Evolutionary conservation across 73 alveolate genomes (phyloP), one percentile per base, ranked within the genome.

Genomic region (Tetrahymena thermophila): DNA sequence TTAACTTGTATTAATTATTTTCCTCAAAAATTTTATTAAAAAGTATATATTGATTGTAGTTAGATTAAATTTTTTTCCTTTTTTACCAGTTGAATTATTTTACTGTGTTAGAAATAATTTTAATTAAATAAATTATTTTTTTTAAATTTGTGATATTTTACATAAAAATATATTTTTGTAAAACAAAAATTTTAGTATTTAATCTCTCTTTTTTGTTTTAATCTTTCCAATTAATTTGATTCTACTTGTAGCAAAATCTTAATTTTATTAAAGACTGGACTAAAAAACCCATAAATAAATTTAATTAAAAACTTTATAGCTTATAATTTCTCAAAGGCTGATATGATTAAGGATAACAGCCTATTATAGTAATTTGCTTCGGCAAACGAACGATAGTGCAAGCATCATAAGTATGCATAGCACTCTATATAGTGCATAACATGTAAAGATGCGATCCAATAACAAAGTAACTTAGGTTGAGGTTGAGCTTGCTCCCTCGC

Each of bases 401-500:
- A 28, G 89, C 89, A 71, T 71, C 37, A 71, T 7, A 71, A 71
- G 89, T 9, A 71, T 71, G 13, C 89, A 71, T 28, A 71, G 37
- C 89, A 71, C 89, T 71, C 89, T 71, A 17, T n/a, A 71, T 71
- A 71, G 89, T 71, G 89, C 37, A n/a, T 71, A 71, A 71, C 37
- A 28, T 71, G 89, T 71, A 3, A 71, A 71, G 35, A 42, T 71
- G 89, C 89, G 42, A 71, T 71, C 89, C 89, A 28, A 71, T 10
- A 71, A 31, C 37, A 71, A 71, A 71, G 89, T 71, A 71, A 71
- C 89, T 71, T 71, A 71, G 89, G 89, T 40, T 71, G 89, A 71
- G 89, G 89, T 71, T 71, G 89, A 71, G 89, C 89, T 28, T 71
- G 89, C 89, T 71, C 89, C 89, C 89, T 71, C 37, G 89, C 89